These are phyloP conservation scores for Boletus reticuloceps DNA, from an alignment of 768 basidiomycete species.

Conservation along the genomic window DNA sequence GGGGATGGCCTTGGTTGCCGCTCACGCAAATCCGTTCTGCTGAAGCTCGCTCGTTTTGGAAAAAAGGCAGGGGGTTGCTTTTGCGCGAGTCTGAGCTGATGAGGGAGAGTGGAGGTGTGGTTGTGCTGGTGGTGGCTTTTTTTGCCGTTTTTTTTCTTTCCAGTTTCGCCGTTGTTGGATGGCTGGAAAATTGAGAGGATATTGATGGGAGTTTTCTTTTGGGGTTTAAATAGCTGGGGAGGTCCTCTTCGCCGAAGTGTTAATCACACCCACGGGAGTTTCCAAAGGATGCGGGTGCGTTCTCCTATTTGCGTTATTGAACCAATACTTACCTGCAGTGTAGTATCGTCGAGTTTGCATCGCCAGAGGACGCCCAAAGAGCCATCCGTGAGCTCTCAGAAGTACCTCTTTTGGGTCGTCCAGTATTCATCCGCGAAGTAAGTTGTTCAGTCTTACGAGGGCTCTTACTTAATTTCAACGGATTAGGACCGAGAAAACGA, in stretches of 20 bases:
- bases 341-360: constrained; percentile 94
- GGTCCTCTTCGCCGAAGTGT: constrained; percentile 99
- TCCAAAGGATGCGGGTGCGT: constrained; percentile 99
- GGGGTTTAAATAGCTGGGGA: constrained; percentile 94
- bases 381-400: constrained; percentile 91
- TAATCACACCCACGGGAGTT: constrained; percentile 92
- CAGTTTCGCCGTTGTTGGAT: constrained; percentile 44
- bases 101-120: constrained; percentile 33
- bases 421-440: constrained; percentile 96
- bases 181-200: constrained; percentile 70
- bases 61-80: constrained; percentile 32
- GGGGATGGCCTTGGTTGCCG: constrained; percentile 25
- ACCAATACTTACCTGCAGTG: constrained; percentile 9
- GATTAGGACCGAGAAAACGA: constrained; percentile 92
- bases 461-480: not conserved
- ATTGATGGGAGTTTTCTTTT: constrained; percentile 93
- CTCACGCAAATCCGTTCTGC: constrained; percentile 34
- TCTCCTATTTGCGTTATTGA: not conserved
- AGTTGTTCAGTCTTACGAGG: constrained; percentile 1
- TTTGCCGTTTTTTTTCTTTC: constrained; percentile 36
- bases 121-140: constrained; percentile 34
- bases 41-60: constrained; percentile 33
- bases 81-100: constrained; percentile 35
- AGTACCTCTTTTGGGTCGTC: constrained; percentile 84
- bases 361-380: constrained; percentile 84